Evolutionary conservation across 208 protist genomes (phyloP), one percentile per base, ranked within the genome.

Genomic region (Trypanosoma scelopori): DNA sequence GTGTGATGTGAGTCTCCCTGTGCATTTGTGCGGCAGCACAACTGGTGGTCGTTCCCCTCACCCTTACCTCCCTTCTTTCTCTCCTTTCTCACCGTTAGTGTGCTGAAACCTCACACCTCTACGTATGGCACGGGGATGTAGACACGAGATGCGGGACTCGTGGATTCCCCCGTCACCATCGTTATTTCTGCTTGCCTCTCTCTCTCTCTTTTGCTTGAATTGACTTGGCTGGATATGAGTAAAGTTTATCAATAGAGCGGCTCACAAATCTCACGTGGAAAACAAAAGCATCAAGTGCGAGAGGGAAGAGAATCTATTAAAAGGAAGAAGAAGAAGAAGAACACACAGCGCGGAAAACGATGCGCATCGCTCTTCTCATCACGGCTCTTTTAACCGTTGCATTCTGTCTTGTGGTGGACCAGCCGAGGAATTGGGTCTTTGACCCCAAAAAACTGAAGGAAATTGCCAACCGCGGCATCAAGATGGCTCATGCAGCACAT

Each of bases 371-470:
- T 28, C 12, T 84, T 46, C 50, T 81, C 12, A 39, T 75, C 11
- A 28, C 79, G 9, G 20, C 87, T 43, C 71, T 77, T 1, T 0
- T 82, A 59, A 37, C 32, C 3, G 47, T 82, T 22, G 79, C 65
- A 51, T 81, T 93, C 51, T 83, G 60, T 47, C 20, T 35, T 52
- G 84, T 78, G 37, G 70, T 91, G 0, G 84, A 89, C 43, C 72
- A 85, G 43, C 75, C 81, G 16, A 62, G 66, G 35, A 70, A 91
- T 81, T 96, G 81, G 77, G 80, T 86, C 7, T 88, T 93, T 57
- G 84, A 93, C 63, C 87, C 89, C 1, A 78, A 64, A 30, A 70
- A 59, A 20, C 82, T 97, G 51, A 84, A 97, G 53, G 51, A 76
- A 27, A 78, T 91, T 32, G 81, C 87, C 13, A 70, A 86, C 47